Evolutionary conservation across 495 filamentous ascomycete species (phyloP), one percentile per base, ranked within the genome.

Genomic region (Aspergillus cristatus): DNA sequence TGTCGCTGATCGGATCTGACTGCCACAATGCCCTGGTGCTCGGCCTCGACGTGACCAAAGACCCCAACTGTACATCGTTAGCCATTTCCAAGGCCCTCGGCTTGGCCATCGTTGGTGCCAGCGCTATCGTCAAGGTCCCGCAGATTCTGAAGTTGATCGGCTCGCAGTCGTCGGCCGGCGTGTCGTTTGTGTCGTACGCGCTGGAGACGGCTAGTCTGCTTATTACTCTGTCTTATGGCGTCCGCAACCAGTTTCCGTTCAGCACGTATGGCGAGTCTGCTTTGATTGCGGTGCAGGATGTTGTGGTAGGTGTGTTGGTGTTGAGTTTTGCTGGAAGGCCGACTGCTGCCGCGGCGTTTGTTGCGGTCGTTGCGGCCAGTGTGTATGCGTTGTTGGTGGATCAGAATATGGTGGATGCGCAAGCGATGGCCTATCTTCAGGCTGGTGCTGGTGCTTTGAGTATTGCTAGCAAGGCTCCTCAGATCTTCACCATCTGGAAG

Each of bases 261-360:
- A 90, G 82, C 70, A 97, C 91, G 13, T 98, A 82, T 51, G 91
- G 91, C 53, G 91, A 98, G 72, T 86, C 85, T 28, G 86, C 84
- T 25, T 68, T 97, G 49, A 93, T 98, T 43, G 73, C 87, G 11
- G 77, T 79, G 30, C 91, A 98, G 66, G 93, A 98, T 70, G 74
- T 94, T 17, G 78, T 85, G 34, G 90, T 98, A 51, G 74, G 81
- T 6, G 74, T 83, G 25, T 56, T 96, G 47, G 86, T 98, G 36
- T 60, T 98, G 63, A 78, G 79, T 42, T 95, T 83, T 55, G 72
- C 74, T 35, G 84, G 81, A 10, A 71, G 73, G 46, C 58, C 55
- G 2, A 61, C 75, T 7, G 81, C 84, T 1, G 87, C 80, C 0
- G 70, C 59, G 7, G 57, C 78, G 16, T 88, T 93, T 50, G 72